Base-by-base conservation (phyloP, 495 filamentous ascomycete species). In the Trichoderma virens region DNA sequence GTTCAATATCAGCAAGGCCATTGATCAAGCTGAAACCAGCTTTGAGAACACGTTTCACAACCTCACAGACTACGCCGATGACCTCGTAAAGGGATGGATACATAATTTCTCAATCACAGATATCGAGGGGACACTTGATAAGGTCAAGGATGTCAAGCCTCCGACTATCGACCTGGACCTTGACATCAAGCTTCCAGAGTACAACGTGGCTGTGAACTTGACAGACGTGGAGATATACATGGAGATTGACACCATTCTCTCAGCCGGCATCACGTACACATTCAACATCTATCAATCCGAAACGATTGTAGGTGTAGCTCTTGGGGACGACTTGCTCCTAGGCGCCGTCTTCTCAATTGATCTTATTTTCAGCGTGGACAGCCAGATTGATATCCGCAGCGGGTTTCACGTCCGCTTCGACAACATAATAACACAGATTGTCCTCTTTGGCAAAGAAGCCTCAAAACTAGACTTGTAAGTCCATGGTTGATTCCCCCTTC, bases 331-430 rank as follows among this genome's bases (percentile, higher is more conserved):
- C 11, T 59, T 79, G 20, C 67, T 70, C 13, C 63, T 56, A 3
- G 51, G 51, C 11, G 51, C 51, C 51, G 51, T 56, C 25, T 56
- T 56, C 51, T 56, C 51, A 4, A 28, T 56, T 16, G 51, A 56
- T 18, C 51, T 56, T 25, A 56, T 56, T 25, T 56, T 56, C 51
- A 56, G 51, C 25, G 51, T 56, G 9, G 13, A 56, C 23, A 11
- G 2, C 51, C 1, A 56, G 25, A 28, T 79, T 41, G 76, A 81
- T 62, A 80, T 85, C 45, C 76, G 75, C 62, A 79, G 72, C 61
- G 83, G 81, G 1, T 76, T 85, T 45, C 82, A 84, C 63, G 74
- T 84, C 62, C 75, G 77, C 66, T 70, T 84, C 3, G 76, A 84
- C 14, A 77, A 82, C 59, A 75, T 76, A 0, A 63, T 81, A 28